Evolutionary conservation across 1,284 basidiomycete genomes (phyloP).

Genomic region (Ceratobasidium theobromae): DNA sequence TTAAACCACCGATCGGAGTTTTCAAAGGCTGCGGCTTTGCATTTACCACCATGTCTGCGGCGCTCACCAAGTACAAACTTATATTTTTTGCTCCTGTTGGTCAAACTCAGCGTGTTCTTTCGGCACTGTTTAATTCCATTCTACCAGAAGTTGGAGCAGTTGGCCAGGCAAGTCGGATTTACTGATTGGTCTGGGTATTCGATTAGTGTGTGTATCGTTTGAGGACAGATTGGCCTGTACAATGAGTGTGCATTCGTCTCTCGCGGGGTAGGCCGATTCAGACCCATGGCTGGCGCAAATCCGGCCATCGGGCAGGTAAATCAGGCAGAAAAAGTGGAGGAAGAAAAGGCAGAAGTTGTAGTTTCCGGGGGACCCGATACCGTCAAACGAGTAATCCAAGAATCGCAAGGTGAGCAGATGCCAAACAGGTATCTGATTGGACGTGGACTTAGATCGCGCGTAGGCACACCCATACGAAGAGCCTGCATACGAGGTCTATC

Average conservation of each 20-base stretch:
- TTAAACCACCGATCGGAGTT: not conserved
- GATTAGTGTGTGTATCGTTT: not conserved
- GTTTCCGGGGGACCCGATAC: conserved; percentile 18
- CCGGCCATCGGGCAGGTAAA: conserved; percentile 30
- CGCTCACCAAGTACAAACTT: conserved; percentile 30
- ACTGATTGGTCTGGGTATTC: not conserved
- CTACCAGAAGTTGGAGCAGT: conserved; percentile 3
- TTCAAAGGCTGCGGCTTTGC: too few relatives aligned
- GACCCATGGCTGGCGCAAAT: conserved; percentile 29
- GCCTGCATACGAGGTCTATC: conserved; percentile 34
- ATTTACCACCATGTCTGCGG: not conserved
- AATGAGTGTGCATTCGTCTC: conserved; percentile 34
- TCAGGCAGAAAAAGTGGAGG: conserved; percentile 28
- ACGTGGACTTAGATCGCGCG: not conserved
- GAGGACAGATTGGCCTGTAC: conserved; percentile 28
- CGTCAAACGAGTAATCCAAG: conserved; percentile 19
- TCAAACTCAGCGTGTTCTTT: conserved; percentile 30
- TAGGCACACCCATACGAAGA: conserved; percentile 34
- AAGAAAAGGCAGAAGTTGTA: conserved; percentile 30
- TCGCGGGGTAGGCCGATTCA: conserved; percentile 32
- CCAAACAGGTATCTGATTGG: not conserved
- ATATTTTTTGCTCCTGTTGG: conserved; percentile 30
- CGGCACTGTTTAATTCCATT: conserved; percentile 12
- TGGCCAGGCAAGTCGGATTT: conserved; percentile 12
- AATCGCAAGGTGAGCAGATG: conserved; percentile 20